Evolutionary conservation across 352 stramenopile genomes (phyloP), one percentile per base, ranked within the genome.

Genomic region (Phytophthora quininea): DNA sequence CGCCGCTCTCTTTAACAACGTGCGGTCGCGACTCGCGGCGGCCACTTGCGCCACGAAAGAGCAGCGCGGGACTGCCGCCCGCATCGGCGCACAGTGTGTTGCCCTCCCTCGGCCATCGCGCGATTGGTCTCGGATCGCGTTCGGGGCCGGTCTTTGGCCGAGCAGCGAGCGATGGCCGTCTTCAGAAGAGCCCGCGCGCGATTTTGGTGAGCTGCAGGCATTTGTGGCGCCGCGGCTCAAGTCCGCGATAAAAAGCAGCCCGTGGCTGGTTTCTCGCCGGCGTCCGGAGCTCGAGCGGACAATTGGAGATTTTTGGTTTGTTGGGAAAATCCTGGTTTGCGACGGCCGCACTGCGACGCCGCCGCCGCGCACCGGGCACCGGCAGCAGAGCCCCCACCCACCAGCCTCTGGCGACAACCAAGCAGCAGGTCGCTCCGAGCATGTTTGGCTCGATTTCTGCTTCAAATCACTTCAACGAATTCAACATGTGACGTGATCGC

Each of bases 31-130:
- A 24, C 19, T 24, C 19, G 19, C 19, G 19, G 19, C 19, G 19
- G 35, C 35, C 6, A 40, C 35, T 49, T 49, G 43, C 43, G 12
- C 8, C 43, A 49, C 43, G 43, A 49, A 49, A 49, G 43, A 29
- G 43, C 19, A 24, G 19, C 19, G 19, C 19, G 19, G 19, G 19
- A 24, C 19, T 24, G 19, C 19, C 19, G 19, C 19, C 19, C 19
- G 19, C 19, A 24, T 24, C 19, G 19, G 19, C 19, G 19, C 19
- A 24, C 19, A 24, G 19, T 49, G 29, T 15, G 40, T 24, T 27
- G 43, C 43, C 12, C 43, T 29, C 12, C 15, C 19, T 12, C 43
- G 12, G 40, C 40, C 40, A 47, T 47, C 40, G 40, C 9, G 10
- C 40, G 40, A 47, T 47, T 47, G 40, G 40, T 47, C 43, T 49